Percentiles rank a stretch among this genome's conserved stretches.
phyloP scores from a whole-genome alignment of 1,284 basidiomycete genomes.

The Ustilago loliicola region DNA sequence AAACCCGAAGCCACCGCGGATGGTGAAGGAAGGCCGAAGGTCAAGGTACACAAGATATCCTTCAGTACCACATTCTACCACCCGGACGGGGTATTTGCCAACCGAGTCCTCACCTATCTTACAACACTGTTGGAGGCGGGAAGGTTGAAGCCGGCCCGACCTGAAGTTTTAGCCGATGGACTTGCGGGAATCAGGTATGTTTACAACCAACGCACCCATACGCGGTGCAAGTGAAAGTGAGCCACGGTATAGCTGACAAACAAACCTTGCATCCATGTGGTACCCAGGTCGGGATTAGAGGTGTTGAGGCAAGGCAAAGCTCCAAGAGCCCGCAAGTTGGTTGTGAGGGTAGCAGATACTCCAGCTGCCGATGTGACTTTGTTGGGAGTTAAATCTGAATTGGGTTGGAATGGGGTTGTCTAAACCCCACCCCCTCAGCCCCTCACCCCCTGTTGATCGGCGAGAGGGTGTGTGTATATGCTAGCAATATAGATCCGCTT shows the following conservation, averaged over 20 bases:
- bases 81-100: slow-evolving; percentile 39
- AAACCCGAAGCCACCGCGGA: slow-evolving; percentile 18
- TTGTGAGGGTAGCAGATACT: slow-evolving; percentile 55
- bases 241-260: neutral
- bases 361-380: slow-evolving; percentile 57
- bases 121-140: slow-evolving; percentile 23
- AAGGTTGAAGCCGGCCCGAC: slow-evolving; percentile 37
- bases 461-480: neutral
- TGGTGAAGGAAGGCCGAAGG: too few species aligned
- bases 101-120: slow-evolving; percentile 15
- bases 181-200: slow-evolving; percentile 58
- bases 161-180: slow-evolving; percentile 54
- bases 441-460: neutral
- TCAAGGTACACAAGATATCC: slow-evolving; percentile 57
- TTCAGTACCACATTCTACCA: slow-evolving; percentile 65
- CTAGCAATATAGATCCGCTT: neutral
- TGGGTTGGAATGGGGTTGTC: slow-evolving; percentile 62
- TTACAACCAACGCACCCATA: neutral
- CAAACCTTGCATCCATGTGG: neutral
- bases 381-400: slow-evolving; percentile 53
- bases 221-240: neutral
- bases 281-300: slow-evolving; percentile 51
- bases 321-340: slow-evolving; percentile 60
- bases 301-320: slow-evolving; percentile 53
- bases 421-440: slow-evolving; percentile 8